Percentiles rank a stretch among this genome's conserved stretches.
phyloP scores from a whole-genome alignment of 768 basidiomycete genomes.

The Boletus pseudopeckii region DNA sequence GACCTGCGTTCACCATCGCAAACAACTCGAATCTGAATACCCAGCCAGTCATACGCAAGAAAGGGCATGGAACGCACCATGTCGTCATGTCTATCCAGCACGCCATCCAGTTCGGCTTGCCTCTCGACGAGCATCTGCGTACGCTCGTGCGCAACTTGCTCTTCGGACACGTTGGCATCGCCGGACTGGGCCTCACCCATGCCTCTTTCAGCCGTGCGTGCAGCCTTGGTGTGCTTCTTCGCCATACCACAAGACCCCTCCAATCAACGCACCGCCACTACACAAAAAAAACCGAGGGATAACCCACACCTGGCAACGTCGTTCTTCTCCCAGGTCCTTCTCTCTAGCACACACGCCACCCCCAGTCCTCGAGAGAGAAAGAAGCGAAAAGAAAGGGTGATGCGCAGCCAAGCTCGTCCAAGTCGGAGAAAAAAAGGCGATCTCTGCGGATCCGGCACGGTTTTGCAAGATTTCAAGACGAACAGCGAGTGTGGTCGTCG shows the following conservation, averaged over 20 bases:
- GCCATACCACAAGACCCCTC: slow-evolving; percentile 12
- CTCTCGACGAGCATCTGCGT: slow-evolving; percentile 52
- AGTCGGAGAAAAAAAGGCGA: slow-evolving; percentile 34
- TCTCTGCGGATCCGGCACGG: slow-evolving; percentile 65
- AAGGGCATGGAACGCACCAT: slow-evolving; percentile 48
- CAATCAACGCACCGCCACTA: slow-evolving; percentile 6
- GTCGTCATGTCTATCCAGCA: slow-evolving; percentile 67
- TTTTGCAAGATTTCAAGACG: slow-evolving; percentile 61
- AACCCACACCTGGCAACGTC: background rate
- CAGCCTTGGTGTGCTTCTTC: slow-evolving; percentile 19
- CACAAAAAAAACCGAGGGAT: background rate
- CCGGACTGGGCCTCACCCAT: background rate
- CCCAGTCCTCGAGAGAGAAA: background rate
- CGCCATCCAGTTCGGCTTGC: slow-evolving; percentile 54
- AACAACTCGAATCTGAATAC: background rate
- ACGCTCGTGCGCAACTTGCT: slow-evolving; percentile 35
- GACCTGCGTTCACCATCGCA: slow-evolving; percentile 42
- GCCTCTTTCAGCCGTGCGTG: background rate
- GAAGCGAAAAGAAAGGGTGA: slow-evolving; percentile 1
- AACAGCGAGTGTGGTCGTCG: background rate
- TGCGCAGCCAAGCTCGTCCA: background rate
- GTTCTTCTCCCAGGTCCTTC: background rate
- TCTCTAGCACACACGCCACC: background rate
- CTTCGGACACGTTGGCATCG: slow-evolving; percentile 11
- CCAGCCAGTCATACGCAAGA: background rate